Percentiles rank a stretch among this genome's conserved stretches.
Evolutionary conservation across 495 filamentous ascomycete genomes (phyloP).

Genomic region (Cercophora samala): DNA sequence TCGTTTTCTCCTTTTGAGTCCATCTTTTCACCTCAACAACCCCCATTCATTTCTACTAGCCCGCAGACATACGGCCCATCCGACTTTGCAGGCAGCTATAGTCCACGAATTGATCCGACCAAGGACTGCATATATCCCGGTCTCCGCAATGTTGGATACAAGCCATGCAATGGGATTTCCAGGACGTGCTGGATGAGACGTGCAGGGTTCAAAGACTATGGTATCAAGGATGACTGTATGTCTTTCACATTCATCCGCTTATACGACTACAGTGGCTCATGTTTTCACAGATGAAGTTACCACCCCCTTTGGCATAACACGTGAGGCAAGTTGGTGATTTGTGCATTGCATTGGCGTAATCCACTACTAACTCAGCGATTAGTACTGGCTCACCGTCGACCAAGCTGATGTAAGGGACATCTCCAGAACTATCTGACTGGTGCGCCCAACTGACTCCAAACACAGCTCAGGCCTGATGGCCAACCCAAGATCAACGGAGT

Average conservation of each 20-base stretch:
- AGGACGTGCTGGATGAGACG: neutral
- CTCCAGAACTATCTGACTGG: too few species aligned
- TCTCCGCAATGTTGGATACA: neutral
- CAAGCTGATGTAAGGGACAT: neutral
- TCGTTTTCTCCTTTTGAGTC: neutral
- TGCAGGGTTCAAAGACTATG: neutral
- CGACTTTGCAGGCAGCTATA: neutral
- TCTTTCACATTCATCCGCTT: neutral
- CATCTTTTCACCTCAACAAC: neutral
- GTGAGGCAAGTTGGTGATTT: neutral
- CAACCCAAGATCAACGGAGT: constrained; percentile 13
- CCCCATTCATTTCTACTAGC: neutral
- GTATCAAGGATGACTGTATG: neutral
- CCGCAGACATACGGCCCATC: neutral
- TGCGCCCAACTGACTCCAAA: neutral
- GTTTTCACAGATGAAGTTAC: neutral
- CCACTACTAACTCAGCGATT: too few species aligned
- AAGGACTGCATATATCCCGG: neutral
- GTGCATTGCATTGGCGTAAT: neutral
- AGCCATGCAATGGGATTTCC: neutral
- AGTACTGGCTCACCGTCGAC: constrained; percentile 3
- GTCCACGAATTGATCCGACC: neutral
- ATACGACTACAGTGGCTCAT: neutral
- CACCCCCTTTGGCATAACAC: neutral
- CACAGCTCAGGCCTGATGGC: constrained; percentile 15